Base-by-base conservation (phyloP, 768 basidiomycete species). In the Hydnum rufescens region DNA sequence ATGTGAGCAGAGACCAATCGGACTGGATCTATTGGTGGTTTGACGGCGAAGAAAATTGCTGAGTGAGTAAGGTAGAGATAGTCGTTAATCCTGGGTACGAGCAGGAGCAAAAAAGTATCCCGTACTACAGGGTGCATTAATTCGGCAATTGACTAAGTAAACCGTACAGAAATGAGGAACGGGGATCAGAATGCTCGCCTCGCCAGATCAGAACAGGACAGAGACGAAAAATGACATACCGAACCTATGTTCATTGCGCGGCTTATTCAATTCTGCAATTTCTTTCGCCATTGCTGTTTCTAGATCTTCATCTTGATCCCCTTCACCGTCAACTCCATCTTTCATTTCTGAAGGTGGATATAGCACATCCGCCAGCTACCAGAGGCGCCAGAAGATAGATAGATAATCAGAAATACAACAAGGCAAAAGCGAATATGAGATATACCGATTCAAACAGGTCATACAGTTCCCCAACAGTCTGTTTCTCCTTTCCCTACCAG, bases 21-120 rank as follows among this genome's bases (percentile, higher is more conserved):
- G 19, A 87, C 77, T 1, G 86, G 83, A 60, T 88, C 78, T 23
- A 86, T 70, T 0, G 85, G 85, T 1, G 76, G 68, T 63, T 74
- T 80, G 63, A 82, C 87, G 5, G 82, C 78, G 43, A 89, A 80
- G 62, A 85, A 86, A 26, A 84, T 66, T 13, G 86, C 85, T 88
- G 44, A 53, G 52, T 36, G 39, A 36, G 29, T 23, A 31, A 6
- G 42, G 25, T 16, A 47, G 26, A 1, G 13, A 47, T 8, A 22
- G 36, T n/a, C n/a, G n/a, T n/a, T n/a, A n/a, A n/a, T n/a, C n/a
- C n/a, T n/a, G n/a, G n/a, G n/a, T n/a, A n/a, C n/a, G n/a, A n/a
- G n/a, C n/a, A n/a, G n/a, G n/a, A n/a, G 46, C 28, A 30, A 19
- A 39, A 5, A 32, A 3, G 30, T n/a, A 36, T 19, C 19, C 56